These are phyloP conservation scores for Gonapodya sp. DNA, from an alignment of 192 early-diverging fungal species.

Conservation along the genomic window DNA sequence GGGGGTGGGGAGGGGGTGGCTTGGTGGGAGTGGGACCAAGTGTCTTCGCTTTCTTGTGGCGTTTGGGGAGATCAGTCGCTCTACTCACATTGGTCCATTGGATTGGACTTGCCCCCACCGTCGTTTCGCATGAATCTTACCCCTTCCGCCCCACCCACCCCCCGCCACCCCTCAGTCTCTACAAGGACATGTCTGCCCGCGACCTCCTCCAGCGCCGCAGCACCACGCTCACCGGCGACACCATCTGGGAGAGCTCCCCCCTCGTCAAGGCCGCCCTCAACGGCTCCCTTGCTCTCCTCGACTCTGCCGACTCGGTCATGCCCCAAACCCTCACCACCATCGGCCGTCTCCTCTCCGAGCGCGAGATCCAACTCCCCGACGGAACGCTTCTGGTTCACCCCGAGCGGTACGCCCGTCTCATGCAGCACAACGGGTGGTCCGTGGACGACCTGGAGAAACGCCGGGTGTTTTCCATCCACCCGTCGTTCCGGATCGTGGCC, in stretches of 20 bases:
- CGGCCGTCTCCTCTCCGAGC: constrained; percentile 53
- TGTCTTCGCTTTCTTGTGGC: no score
- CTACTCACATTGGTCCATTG: no score
- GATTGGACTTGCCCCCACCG: no score
- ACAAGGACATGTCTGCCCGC: constrained; percentile 70
- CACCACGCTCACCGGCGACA: constrained; percentile 60
- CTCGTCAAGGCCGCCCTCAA: constrained; percentile 62
- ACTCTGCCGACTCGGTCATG: constrained; percentile 61
- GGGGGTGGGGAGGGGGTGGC: no score
- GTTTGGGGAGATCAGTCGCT: no score
- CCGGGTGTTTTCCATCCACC: constrained; percentile 50
- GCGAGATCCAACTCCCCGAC: constrained; percentile 60
- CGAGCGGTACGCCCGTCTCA: constrained; percentile 43
- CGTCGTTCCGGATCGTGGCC: constrained; percentile 66
- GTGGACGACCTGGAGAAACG: constrained; percentile 34
- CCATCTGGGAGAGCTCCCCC: constrained; percentile 63
- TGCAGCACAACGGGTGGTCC: constrained; percentile 32
- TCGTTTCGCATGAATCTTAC: no score
- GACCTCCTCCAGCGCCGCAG: constrained; percentile 65
- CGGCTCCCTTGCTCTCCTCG: constrained; percentile 64
- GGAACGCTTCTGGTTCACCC: constrained; percentile 44
- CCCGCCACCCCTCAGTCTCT: constrained; percentile 32
- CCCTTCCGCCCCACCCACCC: no score
- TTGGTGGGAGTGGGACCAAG: no score
- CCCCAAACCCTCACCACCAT: constrained; percentile 59